These are phyloP conservation scores for Pholiota conissans DNA, from an alignment of 768 basidiomycete genomes.

Conservation along the genomic window DNA sequence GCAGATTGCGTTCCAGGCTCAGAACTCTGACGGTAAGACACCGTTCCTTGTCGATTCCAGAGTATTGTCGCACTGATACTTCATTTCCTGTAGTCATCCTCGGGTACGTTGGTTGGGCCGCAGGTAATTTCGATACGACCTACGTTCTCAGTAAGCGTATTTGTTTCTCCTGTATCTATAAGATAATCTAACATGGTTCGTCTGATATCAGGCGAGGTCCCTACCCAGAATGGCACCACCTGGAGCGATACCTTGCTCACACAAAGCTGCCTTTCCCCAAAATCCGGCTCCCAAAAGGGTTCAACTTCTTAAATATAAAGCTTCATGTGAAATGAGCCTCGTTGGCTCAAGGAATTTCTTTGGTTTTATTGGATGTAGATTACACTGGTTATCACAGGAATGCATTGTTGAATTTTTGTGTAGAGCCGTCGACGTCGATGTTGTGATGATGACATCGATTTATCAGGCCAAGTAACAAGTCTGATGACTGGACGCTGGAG, in stretches of 20 bases:
- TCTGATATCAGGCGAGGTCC: slow-evolving; percentile 17
- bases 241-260: slow-evolving; percentile 42
- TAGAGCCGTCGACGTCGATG: no score
- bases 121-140: slow-evolving; percentile 49
- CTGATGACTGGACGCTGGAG: no score
- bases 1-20: slow-evolving; percentile 45
- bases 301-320: slow-evolving; percentile 7
- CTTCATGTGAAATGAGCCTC: not conserved
- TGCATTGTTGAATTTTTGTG: not conserved
- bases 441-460: no score
- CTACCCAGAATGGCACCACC: slow-evolving; percentile 23
- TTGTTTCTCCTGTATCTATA: not conserved
- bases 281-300: slow-evolving; percentile 23
- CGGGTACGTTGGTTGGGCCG: slow-evolving; percentile 59
- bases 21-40: slow-evolving; percentile 42
- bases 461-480: no score
- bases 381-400: no score
- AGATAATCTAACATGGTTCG: not conserved
- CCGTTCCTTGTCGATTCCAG: not conserved
- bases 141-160: slow-evolving; percentile 30
- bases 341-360: not conserved
- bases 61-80: not conserved
- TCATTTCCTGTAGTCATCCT: slow-evolving; percentile 36
- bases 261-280: slow-evolving; percentile 28
- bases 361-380: not conserved